Base-by-base conservation (phyloP, 2,329 filamentous ascomycete genomes). In the Neoscytalidium dimidiatum region DNA sequence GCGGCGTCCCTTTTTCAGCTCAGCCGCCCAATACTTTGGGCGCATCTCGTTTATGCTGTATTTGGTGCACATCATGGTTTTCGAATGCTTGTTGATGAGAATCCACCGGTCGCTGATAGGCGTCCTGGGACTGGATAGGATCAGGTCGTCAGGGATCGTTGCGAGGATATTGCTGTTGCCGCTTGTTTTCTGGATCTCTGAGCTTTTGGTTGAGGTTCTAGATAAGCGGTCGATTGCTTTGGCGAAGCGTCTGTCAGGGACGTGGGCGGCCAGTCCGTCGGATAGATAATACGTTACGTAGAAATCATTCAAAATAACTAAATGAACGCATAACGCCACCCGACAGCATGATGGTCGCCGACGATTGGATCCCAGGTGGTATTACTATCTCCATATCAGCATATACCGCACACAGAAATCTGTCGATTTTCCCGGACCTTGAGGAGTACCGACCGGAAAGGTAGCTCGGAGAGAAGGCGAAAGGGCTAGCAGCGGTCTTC, bases 361-460 rank as follows among this genome's bases (percentile, higher is more conserved):
- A 66, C 11, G 51, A 68, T 11, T 72, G 70, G 58, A 71, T 81
- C 19, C 75, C 78, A 1, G 71, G 68, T 6, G 74, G 76, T 3
- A 75, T 78, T 43, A 80, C 76, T 46, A 72, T 77, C 2, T 72
- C 71, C 48, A 73, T 76, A 17, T 70, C 76, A 1, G 77, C 77
- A 28, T 71, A 72, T 5, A 80, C 85, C 69, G 71, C 71, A 53
- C 66, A 53, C 0, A 77, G 87, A 0, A 81, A 85, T 44, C 86
- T 88, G 68, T 68, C 82, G 2, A 85, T 81, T 68, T 84, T 83
- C 0, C 67, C 73, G 0, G 81, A 85, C 65, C 76, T 79, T 0
- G 76, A 84, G n/a, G 66, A 68, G 0, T 86, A 81, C 67, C 73
- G 73, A 1, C 82, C 83, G 0, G 83, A 83, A 49, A 74, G 84